Base-by-base conservation (phyloP, 176 grass and related monocot species). In the Guadua angustifolia region DNA sequence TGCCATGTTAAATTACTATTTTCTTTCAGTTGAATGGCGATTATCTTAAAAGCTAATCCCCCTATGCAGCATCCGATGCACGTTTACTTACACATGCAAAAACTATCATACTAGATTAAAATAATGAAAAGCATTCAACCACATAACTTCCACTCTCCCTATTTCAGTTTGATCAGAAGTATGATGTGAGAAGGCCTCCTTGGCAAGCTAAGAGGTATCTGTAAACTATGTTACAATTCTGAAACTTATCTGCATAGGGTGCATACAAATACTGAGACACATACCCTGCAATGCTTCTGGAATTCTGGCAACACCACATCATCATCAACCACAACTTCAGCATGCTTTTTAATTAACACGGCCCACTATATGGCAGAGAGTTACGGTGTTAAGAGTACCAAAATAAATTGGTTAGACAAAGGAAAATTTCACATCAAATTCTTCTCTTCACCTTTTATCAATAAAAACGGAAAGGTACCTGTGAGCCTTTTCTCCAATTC, bases 401-500 rank as follows among this genome's bases (percentile, higher is more conserved):
- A 26, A 71, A 81, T 71, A 16, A 84, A 47, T 24, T 36, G 14
- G 0, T 61, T 66, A 82, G 14, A 14, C 10, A 22, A 6, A 43
- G 4, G 51, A 71, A 75, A 55, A 49, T 16, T 79, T 57, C 51
- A 76, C 77, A 70, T 16, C 50, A 39, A 81, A 45, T 36, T 79
- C 19, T 55, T 18, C 17, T 73, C 14, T 46, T 79, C 51, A 13
- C 56, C 21, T 44, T 64, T 76, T 44, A 66, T 25, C 64, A 63
- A 66, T 36, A 50, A 74, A 36, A 81, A 39, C n/a, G 15, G 43
- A 75, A 77, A 68, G 65, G 39, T 80, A 95, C 96, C 96, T 99
- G 96, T 72, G 96, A 99, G 74, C 96, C 96, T 90, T 99, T 99
- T 83, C 96, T 99, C 91, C 96, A 99, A 80, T 95, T 94, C 68